Conservation (phyloP, 345 rosid species). For the Xanthoceras sorbifolium region DNA sequence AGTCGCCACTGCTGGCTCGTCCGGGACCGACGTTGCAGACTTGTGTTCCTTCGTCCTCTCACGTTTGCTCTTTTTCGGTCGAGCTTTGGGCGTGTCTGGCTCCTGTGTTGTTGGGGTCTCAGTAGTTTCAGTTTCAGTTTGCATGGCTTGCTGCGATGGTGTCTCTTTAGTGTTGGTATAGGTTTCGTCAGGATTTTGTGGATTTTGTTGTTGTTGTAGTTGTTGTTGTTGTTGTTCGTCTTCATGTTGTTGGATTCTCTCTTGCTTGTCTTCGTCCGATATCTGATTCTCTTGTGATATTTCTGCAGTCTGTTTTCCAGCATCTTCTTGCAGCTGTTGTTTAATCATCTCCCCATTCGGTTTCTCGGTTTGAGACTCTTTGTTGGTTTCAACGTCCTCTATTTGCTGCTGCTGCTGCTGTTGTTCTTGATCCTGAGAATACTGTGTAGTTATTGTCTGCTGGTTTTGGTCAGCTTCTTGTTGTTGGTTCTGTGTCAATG, state of each 20-base stretch:
- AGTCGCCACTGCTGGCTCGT: slow-evolving; percentile 23
- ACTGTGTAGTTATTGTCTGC: neutral
- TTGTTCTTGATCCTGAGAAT: slow-evolving; percentile 2
- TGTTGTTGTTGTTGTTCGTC: slow-evolving; percentile 18
- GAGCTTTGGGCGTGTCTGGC: neutral
- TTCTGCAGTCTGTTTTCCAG: slow-evolving; percentile 47
- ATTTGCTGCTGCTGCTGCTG: slow-evolving; percentile 22
- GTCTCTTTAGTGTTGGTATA: slow-evolving; percentile 10
- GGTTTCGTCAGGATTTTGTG: slow-evolving; percentile 31
- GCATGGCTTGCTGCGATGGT: slow-evolving; percentile 22
- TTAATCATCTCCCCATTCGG: slow-evolving; percentile 1
- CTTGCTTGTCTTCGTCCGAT: slow-evolving; percentile 30
- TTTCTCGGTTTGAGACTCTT: slow-evolving; percentile 32
- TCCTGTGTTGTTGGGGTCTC: neutral
- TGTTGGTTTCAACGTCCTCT: slow-evolving; percentile 18
- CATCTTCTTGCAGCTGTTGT: slow-evolving; percentile 51
- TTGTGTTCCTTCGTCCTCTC: slow-evolving; percentile 15
- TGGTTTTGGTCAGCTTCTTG: slow-evolving; percentile 18
- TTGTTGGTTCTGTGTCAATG: slow-evolving; percentile 37
- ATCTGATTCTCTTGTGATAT: slow-evolving; percentile 14
- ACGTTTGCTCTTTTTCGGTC: slow-evolving; percentile 15
- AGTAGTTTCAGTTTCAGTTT: slow-evolving; percentile 9
- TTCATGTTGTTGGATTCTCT: slow-evolving; percentile 26
- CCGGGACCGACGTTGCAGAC: slow-evolving; percentile 15
- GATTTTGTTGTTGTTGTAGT: slow-evolving; percentile 20